These are phyloP conservation scores for Saccharomycopsis sp. DNA, from an alignment of 805 yeast genomes.

Conservation along the genomic window DNA sequence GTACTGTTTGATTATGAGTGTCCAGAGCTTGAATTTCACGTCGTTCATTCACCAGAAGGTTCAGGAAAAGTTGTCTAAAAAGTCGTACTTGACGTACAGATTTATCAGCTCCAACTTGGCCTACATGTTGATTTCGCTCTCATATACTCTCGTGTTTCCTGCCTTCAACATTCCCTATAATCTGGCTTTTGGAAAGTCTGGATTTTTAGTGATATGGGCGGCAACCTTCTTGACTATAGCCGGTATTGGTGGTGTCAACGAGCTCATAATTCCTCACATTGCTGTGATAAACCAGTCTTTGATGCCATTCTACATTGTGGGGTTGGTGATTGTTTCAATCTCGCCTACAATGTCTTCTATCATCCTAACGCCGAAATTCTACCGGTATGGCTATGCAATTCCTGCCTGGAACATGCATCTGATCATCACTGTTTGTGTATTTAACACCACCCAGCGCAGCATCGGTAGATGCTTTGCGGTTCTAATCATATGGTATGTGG, in stretches of 20 bases:
- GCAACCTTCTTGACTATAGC: slow-evolving; percentile 58
- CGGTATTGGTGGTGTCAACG: slow-evolving; percentile 72
- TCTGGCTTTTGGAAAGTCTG: slow-evolving; percentile 54
- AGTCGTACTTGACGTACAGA: slow-evolving; percentile 43
- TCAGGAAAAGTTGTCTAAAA: slow-evolving; percentile 10
- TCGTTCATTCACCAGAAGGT: slow-evolving; percentile 9
- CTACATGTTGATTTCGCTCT: slow-evolving; percentile 51
- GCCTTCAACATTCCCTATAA: slow-evolving; percentile 62
- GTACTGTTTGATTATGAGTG: slow-evolving; percentile 11
- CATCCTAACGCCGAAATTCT: slow-evolving; percentile 33
- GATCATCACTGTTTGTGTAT: slow-evolving; percentile 13
- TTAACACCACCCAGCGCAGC: slow-evolving; percentile 11
- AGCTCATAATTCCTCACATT: slow-evolving; percentile 47
- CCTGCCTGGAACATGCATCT: slow-evolving; percentile 25
- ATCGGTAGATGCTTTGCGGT: slow-evolving; percentile 15
- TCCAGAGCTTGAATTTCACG: slow-evolving; percentile 17
- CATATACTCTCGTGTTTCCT: slow-evolving; percentile 51
- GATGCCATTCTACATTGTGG: slow-evolving; percentile 64
- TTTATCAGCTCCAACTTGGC: slow-evolving; percentile 42
- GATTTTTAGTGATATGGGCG: slow-evolving; percentile 73
- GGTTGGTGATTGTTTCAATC: slow-evolving; percentile 63
- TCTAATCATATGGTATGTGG: slow-evolving; percentile 4
- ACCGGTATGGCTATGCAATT: slow-evolving; percentile 29
- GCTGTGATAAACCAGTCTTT: slow-evolving; percentile 48
- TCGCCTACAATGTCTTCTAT: slow-evolving; percentile 63